Conservation (phyloP, 2,329 filamentous ascomycete species). For the Ceratocystis cacaofunesta region DNA sequence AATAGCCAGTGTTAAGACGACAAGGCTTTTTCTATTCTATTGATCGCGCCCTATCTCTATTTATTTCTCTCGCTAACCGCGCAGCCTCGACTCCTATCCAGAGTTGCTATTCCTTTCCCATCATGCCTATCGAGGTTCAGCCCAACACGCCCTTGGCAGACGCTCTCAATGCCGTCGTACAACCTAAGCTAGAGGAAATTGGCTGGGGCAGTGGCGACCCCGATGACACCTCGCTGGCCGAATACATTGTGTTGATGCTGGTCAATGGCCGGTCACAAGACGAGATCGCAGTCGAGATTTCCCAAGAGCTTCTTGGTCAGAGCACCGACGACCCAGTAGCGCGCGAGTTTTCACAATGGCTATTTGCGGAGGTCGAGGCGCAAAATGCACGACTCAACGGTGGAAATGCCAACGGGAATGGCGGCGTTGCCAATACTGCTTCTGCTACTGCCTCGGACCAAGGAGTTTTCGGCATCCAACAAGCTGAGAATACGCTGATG, state of each 20-base stretch:
- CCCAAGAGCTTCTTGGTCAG: slow-evolving; percentile 70
- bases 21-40: background rate
- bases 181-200: slow-evolving; percentile 81
- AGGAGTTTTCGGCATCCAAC: background rate
- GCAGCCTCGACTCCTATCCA: slow-evolving; percentile 12
- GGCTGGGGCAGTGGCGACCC: slow-evolving; percentile 73
- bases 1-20: background rate
- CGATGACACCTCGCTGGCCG: slow-evolving; percentile 70
- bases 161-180: slow-evolving; percentile 66
- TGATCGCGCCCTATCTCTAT: background rate
- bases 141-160: slow-evolving; percentile 72
- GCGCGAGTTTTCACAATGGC: slow-evolving; percentile 73
- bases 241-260: slow-evolving; percentile 96
- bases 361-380: slow-evolving; percentile 71
- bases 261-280: slow-evolving; percentile 87
- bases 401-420: background rate
- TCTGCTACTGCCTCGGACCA: background rate
- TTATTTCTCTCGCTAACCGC: too few relatives aligned
- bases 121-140: slow-evolving; percentile 64
- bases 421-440: background rate
- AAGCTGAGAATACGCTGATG: background rate
- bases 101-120: slow-evolving; percentile 19
- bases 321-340: slow-evolving; percentile 71
- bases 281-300: slow-evolving; percentile 76
- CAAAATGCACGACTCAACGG: slow-evolving; percentile 51